Conservation (phyloP, 345 rosid genomes). For the Populus davidiana region DNA sequence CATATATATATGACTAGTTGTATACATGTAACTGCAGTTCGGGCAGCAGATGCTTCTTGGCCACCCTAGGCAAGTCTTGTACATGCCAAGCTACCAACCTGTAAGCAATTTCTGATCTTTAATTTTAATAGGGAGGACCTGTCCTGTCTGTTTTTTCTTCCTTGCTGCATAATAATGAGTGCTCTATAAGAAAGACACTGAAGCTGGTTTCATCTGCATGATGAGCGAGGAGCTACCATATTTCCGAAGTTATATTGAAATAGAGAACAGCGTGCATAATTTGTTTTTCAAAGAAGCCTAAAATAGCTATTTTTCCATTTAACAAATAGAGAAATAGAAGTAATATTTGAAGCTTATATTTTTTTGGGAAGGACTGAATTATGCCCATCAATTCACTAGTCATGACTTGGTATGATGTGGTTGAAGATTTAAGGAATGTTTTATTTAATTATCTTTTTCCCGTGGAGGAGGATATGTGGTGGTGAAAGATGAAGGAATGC, state of each 20-base stretch:
- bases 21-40: constrained; percentile 40
- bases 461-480: background rate
- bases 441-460: too few relatives aligned
- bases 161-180: background rate
- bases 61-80: constrained; percentile 60
- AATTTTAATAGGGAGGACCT: background rate
- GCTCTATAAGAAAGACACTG: background rate
- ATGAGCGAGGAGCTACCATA: too few relatives aligned
- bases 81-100: constrained; percentile 66
- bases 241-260: background rate
- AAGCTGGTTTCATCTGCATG: background rate
- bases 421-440: too few relatives aligned
- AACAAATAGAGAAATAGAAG: background rate
- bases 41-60: constrained; percentile 64
- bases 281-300: background rate
- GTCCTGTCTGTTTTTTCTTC: background rate
- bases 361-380: background rate
- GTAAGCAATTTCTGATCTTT: constrained; percentile 36
- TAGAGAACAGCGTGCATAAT: background rate
- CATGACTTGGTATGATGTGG: too few relatives aligned
- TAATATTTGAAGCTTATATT: background rate
- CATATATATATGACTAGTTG: constrained; percentile 4
- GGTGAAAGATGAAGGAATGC: background rate
- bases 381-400: too few relatives aligned
- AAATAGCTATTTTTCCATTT: background rate